Evolutionary conservation across 306 rosid genomes (phyloP).

Genomic region (Prunus campanulata): DNA sequence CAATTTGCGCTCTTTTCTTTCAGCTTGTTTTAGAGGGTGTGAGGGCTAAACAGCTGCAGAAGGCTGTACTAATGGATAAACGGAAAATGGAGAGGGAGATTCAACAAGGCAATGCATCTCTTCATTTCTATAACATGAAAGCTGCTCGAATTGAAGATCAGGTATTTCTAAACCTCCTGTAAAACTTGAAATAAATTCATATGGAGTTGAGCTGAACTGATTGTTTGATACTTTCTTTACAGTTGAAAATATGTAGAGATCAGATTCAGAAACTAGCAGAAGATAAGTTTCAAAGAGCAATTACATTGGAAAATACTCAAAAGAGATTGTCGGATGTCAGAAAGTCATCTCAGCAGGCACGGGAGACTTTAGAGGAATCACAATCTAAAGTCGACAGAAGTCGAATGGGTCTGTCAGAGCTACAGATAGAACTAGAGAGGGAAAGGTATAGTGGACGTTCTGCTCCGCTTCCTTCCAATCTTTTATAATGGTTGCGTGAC

Average conservation of each 20-base stretch:
- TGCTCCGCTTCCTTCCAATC: constrained; percentile 6
- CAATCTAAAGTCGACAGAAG: constrained; percentile 56
- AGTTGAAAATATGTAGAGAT: constrained; percentile 74
- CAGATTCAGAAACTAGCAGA: constrained; percentile 57
- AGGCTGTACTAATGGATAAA: constrained; percentile 58
- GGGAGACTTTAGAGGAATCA: constrained; percentile 52
- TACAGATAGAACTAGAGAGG: constrained; percentile 69
- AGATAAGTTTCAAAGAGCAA: constrained; percentile 55
- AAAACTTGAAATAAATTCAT: not conserved
- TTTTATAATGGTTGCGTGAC: not conserved
- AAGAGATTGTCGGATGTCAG: constrained; percentile 61
- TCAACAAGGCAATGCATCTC: constrained; percentile 64
- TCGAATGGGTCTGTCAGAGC: constrained; percentile 53
- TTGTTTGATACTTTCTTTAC: constrained; percentile 34
- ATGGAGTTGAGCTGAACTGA: not conserved
- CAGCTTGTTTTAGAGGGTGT: constrained; percentile 95
- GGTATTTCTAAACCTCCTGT: constrained; percentile 42
- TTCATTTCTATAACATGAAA: constrained; percentile 65
- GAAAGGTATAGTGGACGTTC: constrained; percentile 57
- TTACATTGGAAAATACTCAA: constrained; percentile 49
- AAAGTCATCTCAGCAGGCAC: constrained; percentile 60
- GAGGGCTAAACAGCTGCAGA: constrained; percentile 66
- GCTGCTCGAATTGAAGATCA: constrained; percentile 76
- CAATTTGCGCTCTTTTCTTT: constrained; percentile 12
- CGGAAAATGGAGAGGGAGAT: constrained; percentile 57